Percentiles rank a stretch among this genome's conserved stretches.
These are phyloP conservation scores for Spizellomyces punctatus DNA, from an alignment of 192 early-diverging fungal species.

Conservation along the genomic window DNA sequence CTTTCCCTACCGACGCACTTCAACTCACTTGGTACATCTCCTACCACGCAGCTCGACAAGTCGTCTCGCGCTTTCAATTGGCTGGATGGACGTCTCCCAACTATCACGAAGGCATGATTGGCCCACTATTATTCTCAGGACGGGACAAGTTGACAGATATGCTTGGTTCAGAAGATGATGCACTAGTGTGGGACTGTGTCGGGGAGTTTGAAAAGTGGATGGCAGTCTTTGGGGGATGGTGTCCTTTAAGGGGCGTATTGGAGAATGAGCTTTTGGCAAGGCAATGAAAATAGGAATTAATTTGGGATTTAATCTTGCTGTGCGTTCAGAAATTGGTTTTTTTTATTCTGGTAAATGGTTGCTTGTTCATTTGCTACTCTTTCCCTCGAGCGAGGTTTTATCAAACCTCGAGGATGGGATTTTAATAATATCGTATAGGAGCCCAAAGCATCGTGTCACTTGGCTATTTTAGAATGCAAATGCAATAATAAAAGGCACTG, in stretches of 20 bases:
- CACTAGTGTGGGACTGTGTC: background rate
- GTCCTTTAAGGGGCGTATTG: background rate
- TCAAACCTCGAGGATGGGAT: too few relatives aligned
- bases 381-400: too few relatives aligned
- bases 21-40: background rate
- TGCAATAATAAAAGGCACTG: too few relatives aligned
- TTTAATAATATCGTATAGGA: too few relatives aligned
- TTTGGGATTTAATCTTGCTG: too few relatives aligned
- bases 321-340: too few relatives aligned
- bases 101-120: slow-evolving; percentile 4
- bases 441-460: too few relatives aligned
- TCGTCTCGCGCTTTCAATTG: background rate
- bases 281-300: too few relatives aligned
- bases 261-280: background rate
- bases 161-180: background rate
- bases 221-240: background rate
- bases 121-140: background rate
- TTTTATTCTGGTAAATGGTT: too few relatives aligned
- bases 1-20: background rate
- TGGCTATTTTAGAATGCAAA: too few relatives aligned
- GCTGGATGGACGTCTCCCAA: background rate
- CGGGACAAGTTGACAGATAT: background rate
- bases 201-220: background rate
- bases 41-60: background rate
- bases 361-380: too few relatives aligned